These are phyloP conservation scores for Blastosporella zonata DNA, from an alignment of 1,284 basidiomycete species.

Conservation along the genomic window DNA sequence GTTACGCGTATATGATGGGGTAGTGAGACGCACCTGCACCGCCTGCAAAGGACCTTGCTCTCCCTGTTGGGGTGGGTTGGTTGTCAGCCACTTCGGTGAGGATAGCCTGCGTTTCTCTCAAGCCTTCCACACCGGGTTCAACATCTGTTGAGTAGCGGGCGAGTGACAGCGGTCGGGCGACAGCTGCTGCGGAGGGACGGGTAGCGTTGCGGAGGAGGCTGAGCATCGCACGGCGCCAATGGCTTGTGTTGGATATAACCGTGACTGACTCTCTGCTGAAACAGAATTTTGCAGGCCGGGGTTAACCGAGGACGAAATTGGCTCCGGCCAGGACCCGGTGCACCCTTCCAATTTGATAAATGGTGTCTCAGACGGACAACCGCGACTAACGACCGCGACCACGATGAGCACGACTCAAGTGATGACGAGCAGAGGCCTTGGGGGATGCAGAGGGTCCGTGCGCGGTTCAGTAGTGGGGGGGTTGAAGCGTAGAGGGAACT, in stretches of 20 bases:
- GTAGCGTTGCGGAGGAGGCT: conserved; percentile 16
- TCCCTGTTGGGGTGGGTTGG: not conserved
- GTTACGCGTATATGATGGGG: not conserved
- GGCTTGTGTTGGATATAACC: too few species aligned
- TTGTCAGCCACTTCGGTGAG: conserved; percentile 1
- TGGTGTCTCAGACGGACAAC: conserved; percentile 14
- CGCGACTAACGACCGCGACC: not conserved
- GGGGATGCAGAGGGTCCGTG: not conserved
- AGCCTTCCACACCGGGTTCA: not conserved
- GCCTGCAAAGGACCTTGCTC: not conserved
- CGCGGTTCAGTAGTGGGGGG: not conserved
- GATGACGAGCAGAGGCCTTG: not conserved
- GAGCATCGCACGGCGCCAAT: too few species aligned
- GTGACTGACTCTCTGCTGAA: not conserved
- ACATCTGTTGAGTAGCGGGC: conserved; percentile 11
- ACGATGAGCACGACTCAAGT: not conserved
- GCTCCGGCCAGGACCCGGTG: conserved; percentile 24
- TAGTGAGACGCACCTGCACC: not conserved
- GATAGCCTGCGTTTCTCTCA: not conserved
- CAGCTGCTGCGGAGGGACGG: conserved; percentile 9
- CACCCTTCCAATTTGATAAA: conserved; percentile 23
- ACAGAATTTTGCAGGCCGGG: conserved; percentile 16
- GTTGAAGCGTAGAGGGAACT: not conserved
- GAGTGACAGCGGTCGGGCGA: conserved; percentile 3
- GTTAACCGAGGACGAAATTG: conserved; percentile 25